phyloP scores from a whole-genome alignment of 768 basidiomycete genomes.

The Tubosaeta sp. region DNA sequence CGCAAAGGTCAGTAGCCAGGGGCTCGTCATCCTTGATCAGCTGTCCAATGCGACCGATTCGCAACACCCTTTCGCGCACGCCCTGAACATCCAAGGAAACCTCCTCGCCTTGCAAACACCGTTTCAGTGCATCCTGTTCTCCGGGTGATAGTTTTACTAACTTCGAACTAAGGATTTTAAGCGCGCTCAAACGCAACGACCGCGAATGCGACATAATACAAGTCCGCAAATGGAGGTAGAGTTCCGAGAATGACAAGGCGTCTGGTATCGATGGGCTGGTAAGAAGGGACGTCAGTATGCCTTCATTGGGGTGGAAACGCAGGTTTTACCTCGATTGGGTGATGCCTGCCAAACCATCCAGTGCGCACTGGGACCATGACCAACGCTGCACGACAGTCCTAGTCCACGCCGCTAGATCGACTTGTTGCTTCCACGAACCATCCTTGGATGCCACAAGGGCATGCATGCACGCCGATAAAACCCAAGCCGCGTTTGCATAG shows the following conservation, averaged over 20 bases:
- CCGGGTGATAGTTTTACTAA: slow-evolving; percentile 42
- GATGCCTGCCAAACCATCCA: slow-evolving; percentile 52
- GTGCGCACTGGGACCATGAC: slow-evolving; percentile 52
- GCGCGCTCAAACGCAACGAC: slow-evolving; percentile 54
- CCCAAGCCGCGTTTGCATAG: slow-evolving; percentile 46
- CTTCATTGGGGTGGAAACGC: not conserved
- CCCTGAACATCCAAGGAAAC: slow-evolving; percentile 74
- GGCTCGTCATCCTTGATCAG: slow-evolving; percentile 51
- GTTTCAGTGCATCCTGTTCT: slow-evolving; percentile 51
- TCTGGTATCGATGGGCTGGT: slow-evolving; percentile 20
- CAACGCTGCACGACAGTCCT: slow-evolving; percentile 44
- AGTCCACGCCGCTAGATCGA: slow-evolving; percentile 51
- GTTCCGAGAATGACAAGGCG: slow-evolving; percentile 37
- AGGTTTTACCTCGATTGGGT: slow-evolving; percentile 41
- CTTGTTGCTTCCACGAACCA: slow-evolving; percentile 43
- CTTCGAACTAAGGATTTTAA: slow-evolving; percentile 59
- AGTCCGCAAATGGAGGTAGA: slow-evolving; percentile 50
- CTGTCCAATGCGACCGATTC: slow-evolving; percentile 68
- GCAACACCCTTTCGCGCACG: slow-evolving; percentile 78
- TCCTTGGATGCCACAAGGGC: slow-evolving; percentile 38
- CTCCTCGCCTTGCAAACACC: slow-evolving; percentile 78
- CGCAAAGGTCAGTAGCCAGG: slow-evolving; percentile 55
- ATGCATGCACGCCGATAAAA: slow-evolving; percentile 56
- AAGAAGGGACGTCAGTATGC: not conserved
- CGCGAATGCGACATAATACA: slow-evolving; percentile 73